Base-by-base conservation (phyloP, 345 rosid genomes). In the Populus euphratica region DNA sequence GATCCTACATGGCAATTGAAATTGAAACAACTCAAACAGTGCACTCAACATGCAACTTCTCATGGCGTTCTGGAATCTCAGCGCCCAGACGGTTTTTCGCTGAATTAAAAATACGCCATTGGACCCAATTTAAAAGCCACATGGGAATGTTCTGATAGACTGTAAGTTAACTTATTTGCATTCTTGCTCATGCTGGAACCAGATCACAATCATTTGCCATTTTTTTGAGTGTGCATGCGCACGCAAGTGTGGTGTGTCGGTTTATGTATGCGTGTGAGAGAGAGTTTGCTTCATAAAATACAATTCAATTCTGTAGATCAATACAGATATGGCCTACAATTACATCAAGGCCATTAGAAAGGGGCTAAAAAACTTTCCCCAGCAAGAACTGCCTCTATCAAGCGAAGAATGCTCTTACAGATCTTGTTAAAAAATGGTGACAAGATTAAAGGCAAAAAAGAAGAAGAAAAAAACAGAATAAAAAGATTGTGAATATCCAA, bases 271-370 rank as follows among this genome's bases (percentile, higher is more conserved):
- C 5, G 5, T 33, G 36, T 33, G 36, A 4, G 36, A 33, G 73
- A 14, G n/a, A 23, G 43, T 23, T 29, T 31, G 33, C n/a, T 61
- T 62, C 27, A 21, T 38, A 39, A 14, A 69, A 39, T 17, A 36
- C 31, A 23, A 20, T 9, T 69, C 36, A 62, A 8, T 61, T 39
- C 23, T 61, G 68, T 38, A 25, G 43, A 71, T 49, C 52, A n/a
- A 59, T 73, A 63, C n/a, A 67, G 23, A n/a, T 25, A 56, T 72
- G 49, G 39, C 23, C 65, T 69, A 10, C 67, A 79, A 65, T 56
- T 5, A 49, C 56, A 70, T 68, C 23, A 43, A 61, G 52, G 50
- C 56, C 73, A 43, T 20, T n/a, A 21, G 33, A 18, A 72, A 66
- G 69, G 10, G 63, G 76, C 47, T 16, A 8, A 47, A 56, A 68